Conservation (phyloP, 306 rosid species). For the Inga laurina region DNA sequence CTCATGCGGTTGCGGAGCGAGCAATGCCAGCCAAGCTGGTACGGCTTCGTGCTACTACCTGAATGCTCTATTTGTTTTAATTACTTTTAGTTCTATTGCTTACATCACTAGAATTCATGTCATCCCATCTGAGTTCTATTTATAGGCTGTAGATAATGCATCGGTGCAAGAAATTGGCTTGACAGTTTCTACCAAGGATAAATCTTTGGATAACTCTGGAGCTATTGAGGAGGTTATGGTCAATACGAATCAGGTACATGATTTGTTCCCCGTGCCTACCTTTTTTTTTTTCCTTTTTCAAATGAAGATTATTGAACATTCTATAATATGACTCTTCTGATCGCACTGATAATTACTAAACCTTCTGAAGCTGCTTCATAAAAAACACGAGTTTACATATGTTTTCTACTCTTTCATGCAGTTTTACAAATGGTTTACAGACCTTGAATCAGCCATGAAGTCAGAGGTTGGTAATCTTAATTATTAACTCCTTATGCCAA, state of each 20-base stretch:
- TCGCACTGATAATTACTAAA: neutral
- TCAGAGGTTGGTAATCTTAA: slow-evolving; percentile 71
- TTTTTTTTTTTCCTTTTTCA: no score
- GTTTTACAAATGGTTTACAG: slow-evolving; percentile 96
- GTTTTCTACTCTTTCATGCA: slow-evolving; percentile 43
- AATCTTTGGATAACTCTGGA: slow-evolving; percentile 54
- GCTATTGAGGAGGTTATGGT: slow-evolving; percentile 72
- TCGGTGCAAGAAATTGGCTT: slow-evolving; percentile 56
- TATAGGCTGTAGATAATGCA: slow-evolving; percentile 62
- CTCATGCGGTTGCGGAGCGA: slow-evolving; percentile 83
- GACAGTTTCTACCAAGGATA: slow-evolving; percentile 56
- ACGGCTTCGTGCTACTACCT: slow-evolving; percentile 1
- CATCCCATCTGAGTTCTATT: neutral
- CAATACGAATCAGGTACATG: slow-evolving; percentile 79
- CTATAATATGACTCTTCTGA: neutral
- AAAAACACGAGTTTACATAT: neutral
- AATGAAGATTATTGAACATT: neutral
- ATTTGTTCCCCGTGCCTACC: neutral
- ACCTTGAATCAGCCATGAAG: slow-evolving; percentile 96
- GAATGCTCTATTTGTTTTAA: neutral
- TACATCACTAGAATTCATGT: neutral
- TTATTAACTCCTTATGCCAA: slow-evolving; percentile 9
- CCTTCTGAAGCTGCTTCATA: neutral
- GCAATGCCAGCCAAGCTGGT: slow-evolving; percentile 83
- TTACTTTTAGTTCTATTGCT: neutral